Evolutionary conservation across 2,329 filamentous ascomycete genomes (phyloP).

Genomic region (Penicillium verrucosum): DNA sequence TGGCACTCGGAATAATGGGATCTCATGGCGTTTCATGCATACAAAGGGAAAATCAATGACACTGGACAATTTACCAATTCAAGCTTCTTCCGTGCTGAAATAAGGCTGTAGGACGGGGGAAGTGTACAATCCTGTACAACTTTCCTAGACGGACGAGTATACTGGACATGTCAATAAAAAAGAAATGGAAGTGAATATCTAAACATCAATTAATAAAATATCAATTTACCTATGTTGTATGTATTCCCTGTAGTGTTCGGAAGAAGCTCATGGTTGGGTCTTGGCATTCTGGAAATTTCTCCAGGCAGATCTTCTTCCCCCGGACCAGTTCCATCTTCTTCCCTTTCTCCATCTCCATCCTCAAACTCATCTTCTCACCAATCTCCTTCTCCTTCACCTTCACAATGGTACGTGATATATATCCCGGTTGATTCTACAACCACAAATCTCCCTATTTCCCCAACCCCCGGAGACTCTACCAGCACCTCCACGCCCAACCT

Average conservation of each 20-base stretch:
- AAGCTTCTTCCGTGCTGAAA: not conserved
- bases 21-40: slow-evolving; percentile 22
- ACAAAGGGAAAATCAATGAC: slow-evolving; percentile 3
- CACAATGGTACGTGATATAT: slow-evolving; percentile 25
- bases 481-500: not conserved
- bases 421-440: not conserved
- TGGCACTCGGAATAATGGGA: slow-evolving; percentile 6
- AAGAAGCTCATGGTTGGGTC: slow-evolving; percentile 30
- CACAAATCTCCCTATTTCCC: not conserved
- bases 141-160: not conserved
- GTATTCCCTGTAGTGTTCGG: slow-evolving; percentile 17
- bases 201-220: not conserved
- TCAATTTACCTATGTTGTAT: no score
- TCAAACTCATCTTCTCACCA: slow-evolving; percentile 21
- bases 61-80: not conserved
- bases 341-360: slow-evolving; percentile 33
- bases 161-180: not conserved
- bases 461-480: not conserved
- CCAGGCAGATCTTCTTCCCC: slow-evolving; percentile 35
- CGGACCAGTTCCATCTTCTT: slow-evolving; percentile 27
- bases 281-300: slow-evolving; percentile 49
- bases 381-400: slow-evolving; percentile 16
- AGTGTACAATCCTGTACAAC: not conserved
- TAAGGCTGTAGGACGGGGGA: slow-evolving; percentile 7
- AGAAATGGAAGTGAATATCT: not conserved